Base-by-base conservation (phyloP, 2,329 filamentous ascomycete genomes). In the Westerdykella aurantiaca region DNA sequence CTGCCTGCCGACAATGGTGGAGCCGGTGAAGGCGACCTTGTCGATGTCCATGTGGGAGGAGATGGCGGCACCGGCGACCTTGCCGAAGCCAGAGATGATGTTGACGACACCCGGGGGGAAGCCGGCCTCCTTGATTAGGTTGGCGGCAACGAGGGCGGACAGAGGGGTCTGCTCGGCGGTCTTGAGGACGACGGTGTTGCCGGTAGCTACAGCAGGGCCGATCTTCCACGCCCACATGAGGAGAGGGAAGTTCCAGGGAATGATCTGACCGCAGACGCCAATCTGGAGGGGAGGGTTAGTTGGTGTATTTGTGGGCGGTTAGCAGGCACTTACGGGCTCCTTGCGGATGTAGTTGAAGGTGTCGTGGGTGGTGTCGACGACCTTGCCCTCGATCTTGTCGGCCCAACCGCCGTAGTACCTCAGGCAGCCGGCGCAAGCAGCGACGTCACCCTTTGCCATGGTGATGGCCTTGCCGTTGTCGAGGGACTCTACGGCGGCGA, bases 371-470 rank as follows among this genome's bases (percentile, higher is more conserved):
- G 88, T 86, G 60, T 94, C 86, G 53, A 93, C 82, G 44, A 88
- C 88, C 76, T 90, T 88, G 69, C 89, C 88, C 69, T 83, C 78
- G 54, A 93, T 83, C 82, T 95, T 95, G 77, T 95, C 89, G 60
- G 88, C 86, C 83, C 85, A 95, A 49, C 89, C 89, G 62, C 79
- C 88, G 60, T 90, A 93, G 74, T 91, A 96, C 69, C 89, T 82
- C 61, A 96, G 70, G 72, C 79, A 84, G 62, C 77, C 82, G 52
- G 80, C 75, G 46, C 83, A 82, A 55, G 80, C 78, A 43, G 68
- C 72, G 34, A 95, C 77, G 63, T 95, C 88, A 52, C 81, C 85
- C 64, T 81, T 85, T 57, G 87, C 84, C 78, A 88, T 81, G 61
- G 63, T 76, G 66, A 88, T 79, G 51, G 85, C 82, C 79, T 93